Conservation (phyloP, 2,329 filamentous ascomycete species). For the Paraphoma sp. region DNA sequence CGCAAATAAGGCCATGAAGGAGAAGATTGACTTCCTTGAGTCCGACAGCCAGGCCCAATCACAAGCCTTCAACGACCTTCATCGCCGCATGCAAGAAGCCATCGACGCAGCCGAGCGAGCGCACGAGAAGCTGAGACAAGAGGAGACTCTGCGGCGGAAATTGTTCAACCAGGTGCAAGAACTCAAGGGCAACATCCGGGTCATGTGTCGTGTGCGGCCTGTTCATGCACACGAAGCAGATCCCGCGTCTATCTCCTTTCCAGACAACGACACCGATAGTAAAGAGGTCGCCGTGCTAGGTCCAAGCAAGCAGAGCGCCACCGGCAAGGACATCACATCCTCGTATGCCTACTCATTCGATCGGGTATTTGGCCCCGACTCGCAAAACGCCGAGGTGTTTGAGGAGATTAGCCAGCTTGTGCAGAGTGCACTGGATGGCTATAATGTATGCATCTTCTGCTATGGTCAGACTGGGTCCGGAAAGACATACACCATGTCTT, state of each 20-base stretch:
- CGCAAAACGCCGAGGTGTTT: constrained; percentile 86
- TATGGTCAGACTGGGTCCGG: constrained; percentile 97
- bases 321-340: constrained; percentile 78
- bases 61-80: constrained; percentile 81
- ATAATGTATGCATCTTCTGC: constrained; percentile 98
- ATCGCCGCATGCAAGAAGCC: constrained; percentile 80
- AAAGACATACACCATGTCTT: constrained; percentile 97
- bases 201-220: constrained; percentile 95
- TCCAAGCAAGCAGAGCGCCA: constrained; percentile 81
- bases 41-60: constrained; percentile 90
- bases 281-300: constrained; percentile 86
- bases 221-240: constrained; percentile 65
- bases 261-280: constrained; percentile 79
- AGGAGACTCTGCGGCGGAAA: constrained; percentile 88
- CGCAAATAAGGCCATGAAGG: constrained; percentile 75
- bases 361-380: constrained; percentile 81
- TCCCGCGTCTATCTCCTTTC: constrained; percentile 77
- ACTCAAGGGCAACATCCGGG: constrained; percentile 95
- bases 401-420: constrained; percentile 96
- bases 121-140: constrained; percentile 83
- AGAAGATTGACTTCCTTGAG: constrained; percentile 87
- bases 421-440: constrained; percentile 93
- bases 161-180: constrained; percentile 98
- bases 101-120: constrained; percentile 71
- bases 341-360: constrained; percentile 90